phyloP scores from a whole-genome alignment of 495 filamentous ascomycete species.

The Parachaetomium inaequale region DNA sequence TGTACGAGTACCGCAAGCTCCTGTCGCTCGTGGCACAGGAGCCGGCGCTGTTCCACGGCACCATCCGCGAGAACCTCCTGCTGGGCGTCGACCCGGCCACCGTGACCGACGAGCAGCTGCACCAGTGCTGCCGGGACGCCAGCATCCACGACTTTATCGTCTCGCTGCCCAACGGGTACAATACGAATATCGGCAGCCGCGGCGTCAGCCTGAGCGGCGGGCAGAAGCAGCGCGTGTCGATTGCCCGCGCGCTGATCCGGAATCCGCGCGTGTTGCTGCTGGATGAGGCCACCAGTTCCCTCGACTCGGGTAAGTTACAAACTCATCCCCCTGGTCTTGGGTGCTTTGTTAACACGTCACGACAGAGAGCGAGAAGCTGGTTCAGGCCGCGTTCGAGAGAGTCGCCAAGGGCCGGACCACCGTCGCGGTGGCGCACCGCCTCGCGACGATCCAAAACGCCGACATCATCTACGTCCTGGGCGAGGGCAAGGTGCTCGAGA shows the following conservation, averaged over 20 bases:
- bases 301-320: slow-evolving; percentile 52
- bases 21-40: slow-evolving; percentile 63
- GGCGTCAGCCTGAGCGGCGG: slow-evolving; percentile 68
- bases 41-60: slow-evolving; percentile 54
- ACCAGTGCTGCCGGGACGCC: slow-evolving; percentile 55
- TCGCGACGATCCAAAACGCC: slow-evolving; percentile 52
- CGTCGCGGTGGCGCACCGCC: slow-evolving; percentile 65
- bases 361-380: slow-evolving; percentile 60
- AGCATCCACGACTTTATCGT: slow-evolving; percentile 61
- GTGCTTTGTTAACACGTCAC: background rate
- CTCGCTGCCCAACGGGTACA: slow-evolving; percentile 57
- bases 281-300: slow-evolving; percentile 74
- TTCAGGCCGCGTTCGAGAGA: slow-evolving; percentile 65
- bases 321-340: background rate
- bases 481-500: slow-evolving; percentile 50
- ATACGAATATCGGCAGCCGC: slow-evolving; percentile 58
- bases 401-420: slow-evolving; percentile 61
- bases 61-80: slow-evolving; percentile 57
- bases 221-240: slow-evolving; percentile 71
- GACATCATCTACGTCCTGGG: slow-evolving; percentile 54
- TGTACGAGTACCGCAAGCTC: slow-evolving; percentile 49
- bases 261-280: slow-evolving; percentile 67
- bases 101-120: slow-evolving; percentile 50
- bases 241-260: slow-evolving; percentile 72
- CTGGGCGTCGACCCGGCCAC: slow-evolving; percentile 43